Conservation (phyloP, 768 basidiomycete species). For the Trametes meyenii region DNA sequence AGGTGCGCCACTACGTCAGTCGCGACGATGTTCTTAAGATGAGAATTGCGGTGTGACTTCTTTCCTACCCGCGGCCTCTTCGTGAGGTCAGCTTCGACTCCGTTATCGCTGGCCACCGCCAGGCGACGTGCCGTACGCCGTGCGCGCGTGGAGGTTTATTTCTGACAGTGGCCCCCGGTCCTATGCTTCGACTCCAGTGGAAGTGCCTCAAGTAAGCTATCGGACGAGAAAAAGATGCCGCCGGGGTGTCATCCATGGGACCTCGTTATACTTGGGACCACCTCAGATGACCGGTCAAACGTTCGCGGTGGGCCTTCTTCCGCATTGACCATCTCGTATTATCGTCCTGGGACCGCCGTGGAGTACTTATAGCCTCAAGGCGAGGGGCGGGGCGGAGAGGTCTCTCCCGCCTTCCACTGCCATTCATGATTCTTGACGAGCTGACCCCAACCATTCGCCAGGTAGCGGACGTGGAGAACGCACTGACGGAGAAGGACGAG, state of each 20-base stretch:
- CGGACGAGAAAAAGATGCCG: background rate
- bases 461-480: background rate
- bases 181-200: background rate
- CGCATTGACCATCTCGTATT: background rate
- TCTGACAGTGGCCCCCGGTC: background rate
- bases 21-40: background rate
- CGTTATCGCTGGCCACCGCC: background rate
- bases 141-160: background rate
- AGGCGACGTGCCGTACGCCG: background rate
- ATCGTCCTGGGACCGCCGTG: background rate
- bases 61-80: background rate
- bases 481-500: background rate
- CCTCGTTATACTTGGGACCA: background rate
- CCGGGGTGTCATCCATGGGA: background rate
- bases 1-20: too few species aligned
- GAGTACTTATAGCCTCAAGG: conserved; percentile 1
- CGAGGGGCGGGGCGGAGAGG: background rate
- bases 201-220: background rate
- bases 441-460: background rate
- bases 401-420: too few species aligned
- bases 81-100: too few species aligned
- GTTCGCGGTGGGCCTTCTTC: background rate
- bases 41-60: background rate
- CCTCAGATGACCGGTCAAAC: conserved; percentile 5
- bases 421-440: background rate